Conservation (phyloP, 768 basidiomycete genomes). For the Rhodocollybia butyracea region DNA sequence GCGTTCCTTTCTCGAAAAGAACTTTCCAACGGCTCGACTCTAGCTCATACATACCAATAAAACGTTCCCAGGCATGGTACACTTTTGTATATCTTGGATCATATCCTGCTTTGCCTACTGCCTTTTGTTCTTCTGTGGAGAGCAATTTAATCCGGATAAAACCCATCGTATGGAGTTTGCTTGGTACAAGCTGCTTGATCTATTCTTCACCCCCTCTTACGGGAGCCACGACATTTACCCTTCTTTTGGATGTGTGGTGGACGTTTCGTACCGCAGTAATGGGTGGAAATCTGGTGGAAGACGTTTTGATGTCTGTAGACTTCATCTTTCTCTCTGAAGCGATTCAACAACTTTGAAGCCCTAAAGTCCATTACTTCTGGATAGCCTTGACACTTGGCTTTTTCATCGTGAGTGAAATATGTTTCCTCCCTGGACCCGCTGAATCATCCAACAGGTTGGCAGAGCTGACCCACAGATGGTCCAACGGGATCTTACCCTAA, state of each 20-base stretch:
- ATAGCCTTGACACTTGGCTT: neutral
- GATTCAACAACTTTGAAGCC: neutral
- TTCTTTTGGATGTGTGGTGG: neutral
- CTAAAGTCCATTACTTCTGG: neutral
- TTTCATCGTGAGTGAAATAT: neutral
- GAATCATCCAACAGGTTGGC: neutral
- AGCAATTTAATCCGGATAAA: neutral
- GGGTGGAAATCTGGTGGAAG: neutral
- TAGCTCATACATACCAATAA: too few species aligned
- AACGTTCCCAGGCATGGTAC: too few species aligned
- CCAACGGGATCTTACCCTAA: neutral
- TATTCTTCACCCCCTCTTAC: conserved; percentile 8
- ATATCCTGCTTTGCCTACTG: conserved; percentile 10
- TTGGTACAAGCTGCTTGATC: conserved; percentile 8
- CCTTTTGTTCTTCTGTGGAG: conserved; percentile 8
- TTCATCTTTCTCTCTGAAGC: neutral
- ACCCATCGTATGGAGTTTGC: conserved; percentile 5
- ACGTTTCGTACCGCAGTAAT: neutral
- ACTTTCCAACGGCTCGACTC: too few species aligned
- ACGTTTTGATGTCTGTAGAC: neutral
- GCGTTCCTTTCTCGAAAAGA: too few species aligned
- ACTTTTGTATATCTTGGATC: conserved; percentile 11
- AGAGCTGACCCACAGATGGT: neutral
- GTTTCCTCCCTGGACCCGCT: too few species aligned
- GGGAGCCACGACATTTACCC: neutral